A percentile compares a stretch with the other conserved stretches of the same genome.
phyloP scores from a whole-genome alignment of 768 basidiomycete species.

The Hebeloma cylindrosporum region DNA sequence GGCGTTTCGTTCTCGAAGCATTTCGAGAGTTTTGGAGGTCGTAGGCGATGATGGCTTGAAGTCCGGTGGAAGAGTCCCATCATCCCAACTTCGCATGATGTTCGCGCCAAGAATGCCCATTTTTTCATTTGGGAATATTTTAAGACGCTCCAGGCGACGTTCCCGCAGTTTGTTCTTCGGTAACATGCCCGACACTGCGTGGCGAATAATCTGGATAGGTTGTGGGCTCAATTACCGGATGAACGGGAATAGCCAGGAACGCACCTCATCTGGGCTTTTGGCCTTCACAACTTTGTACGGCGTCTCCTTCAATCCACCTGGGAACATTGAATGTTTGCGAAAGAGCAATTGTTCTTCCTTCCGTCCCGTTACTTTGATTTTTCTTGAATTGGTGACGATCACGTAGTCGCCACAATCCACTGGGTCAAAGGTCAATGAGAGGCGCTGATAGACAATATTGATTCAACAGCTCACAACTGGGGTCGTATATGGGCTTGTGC shows the following conservation, averaged over 20 bases:
- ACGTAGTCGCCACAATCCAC: slow-evolving; percentile 99
- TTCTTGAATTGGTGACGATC: slow-evolving; percentile 85
- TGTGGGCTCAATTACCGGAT: too few relatives aligned
- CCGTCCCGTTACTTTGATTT: slow-evolving; percentile 83
- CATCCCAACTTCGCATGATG: slow-evolving; percentile 81
- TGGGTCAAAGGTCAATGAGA: slow-evolving; percentile 27
- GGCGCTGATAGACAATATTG: neutral
- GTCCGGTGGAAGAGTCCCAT: slow-evolving; percentile 62
- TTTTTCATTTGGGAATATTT: slow-evolving; percentile 80
- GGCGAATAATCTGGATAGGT: slow-evolving; percentile 79
- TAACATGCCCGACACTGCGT: slow-evolving; percentile 97
- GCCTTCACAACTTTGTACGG: slow-evolving; percentile 83
- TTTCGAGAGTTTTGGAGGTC: slow-evolving; percentile 38
- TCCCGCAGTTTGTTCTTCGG: slow-evolving; percentile 97
- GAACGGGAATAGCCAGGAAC: slow-evolving; percentile 22
- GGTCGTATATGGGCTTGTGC: slow-evolving; percentile 97
- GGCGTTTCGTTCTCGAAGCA: slow-evolving; percentile 28
- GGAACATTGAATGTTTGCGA: slow-evolving; percentile 87
- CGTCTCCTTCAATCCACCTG: slow-evolving; percentile 91
- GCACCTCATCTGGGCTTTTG: slow-evolving; percentile 85
- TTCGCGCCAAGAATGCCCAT: slow-evolving; percentile 79
- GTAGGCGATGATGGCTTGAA: slow-evolving; percentile 43
- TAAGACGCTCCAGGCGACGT: slow-evolving; percentile 80
- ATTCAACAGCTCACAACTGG: slow-evolving; percentile 58
- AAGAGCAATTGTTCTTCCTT: slow-evolving; percentile 88